Evolutionary conservation across 2,329 filamentous ascomycete species (phyloP).

Genomic region (Coniella lustricola): DNA sequence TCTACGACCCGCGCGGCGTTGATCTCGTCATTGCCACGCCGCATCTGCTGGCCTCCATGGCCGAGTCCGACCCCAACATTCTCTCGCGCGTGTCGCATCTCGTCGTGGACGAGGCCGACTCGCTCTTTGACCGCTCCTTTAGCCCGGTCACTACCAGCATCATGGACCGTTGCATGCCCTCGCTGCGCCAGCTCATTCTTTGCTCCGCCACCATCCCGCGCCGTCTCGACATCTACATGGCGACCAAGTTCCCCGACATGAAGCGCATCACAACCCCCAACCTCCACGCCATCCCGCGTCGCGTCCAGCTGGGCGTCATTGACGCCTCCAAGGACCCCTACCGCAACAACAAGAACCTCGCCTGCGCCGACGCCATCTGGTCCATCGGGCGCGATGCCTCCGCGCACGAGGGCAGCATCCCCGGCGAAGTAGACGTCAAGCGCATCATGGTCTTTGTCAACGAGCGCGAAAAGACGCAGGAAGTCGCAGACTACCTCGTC

Average conservation of each 20-base stretch:
- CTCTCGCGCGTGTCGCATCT: slow-evolving; percentile 86
- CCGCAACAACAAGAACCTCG: slow-evolving; percentile 83
- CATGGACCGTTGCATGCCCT: slow-evolving; percentile 73
- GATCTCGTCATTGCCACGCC: slow-evolving; percentile 85
- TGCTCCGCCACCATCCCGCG: slow-evolving; percentile 95
- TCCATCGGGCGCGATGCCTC: slow-evolving; percentile 74
- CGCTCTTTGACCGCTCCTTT: slow-evolving; percentile 89
- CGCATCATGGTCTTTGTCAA: slow-evolving; percentile 95
- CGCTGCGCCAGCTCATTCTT: slow-evolving; percentile 77
- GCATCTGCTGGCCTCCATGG: slow-evolving; percentile 81
- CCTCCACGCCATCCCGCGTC: slow-evolving; percentile 87
- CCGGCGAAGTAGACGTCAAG: slow-evolving; percentile 60
- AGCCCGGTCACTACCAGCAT: slow-evolving; percentile 74
- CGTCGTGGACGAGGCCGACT: slow-evolving; percentile 92
- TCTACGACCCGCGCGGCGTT: slow-evolving; percentile 75
- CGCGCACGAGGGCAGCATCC: slow-evolving; percentile 48
- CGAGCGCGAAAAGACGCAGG: slow-evolving; percentile 80
- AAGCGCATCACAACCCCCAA: slow-evolving; percentile 87
- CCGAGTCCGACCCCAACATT: slow-evolving; percentile 82
- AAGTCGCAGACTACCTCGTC: slow-evolving; percentile 70
- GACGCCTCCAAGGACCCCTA: slow-evolving; percentile 92
- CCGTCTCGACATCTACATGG: slow-evolving; percentile 79
- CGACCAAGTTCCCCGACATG: slow-evolving; percentile 74
- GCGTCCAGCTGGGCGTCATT: slow-evolving; percentile 88
- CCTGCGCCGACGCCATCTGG: slow-evolving; percentile 93